phyloP scores from a whole-genome alignment of 2,329 filamentous ascomycete species.

The Colletotrichum scovillei region DNA sequence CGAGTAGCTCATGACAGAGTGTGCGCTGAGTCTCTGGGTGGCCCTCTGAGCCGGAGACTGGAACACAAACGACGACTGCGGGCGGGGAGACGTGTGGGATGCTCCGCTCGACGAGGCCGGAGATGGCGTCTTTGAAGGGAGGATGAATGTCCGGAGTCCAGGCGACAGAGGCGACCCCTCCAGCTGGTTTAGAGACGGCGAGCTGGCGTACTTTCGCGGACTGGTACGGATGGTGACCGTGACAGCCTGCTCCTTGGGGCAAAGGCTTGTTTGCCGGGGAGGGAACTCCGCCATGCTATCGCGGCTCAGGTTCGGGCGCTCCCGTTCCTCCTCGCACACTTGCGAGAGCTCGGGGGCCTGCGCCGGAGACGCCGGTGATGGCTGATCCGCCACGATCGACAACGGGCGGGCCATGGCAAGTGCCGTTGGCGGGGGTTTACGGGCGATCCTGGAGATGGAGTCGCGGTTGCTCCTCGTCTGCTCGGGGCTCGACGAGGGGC shows the following conservation, averaged over 20 bases:
- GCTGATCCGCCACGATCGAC: constrained; percentile 66
- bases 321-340: not conserved
- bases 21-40: constrained; percentile 38
- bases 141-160: constrained; percentile 37
- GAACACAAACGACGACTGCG: constrained; percentile 48
- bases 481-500: constrained; percentile 39
- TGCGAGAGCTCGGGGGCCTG: constrained; percentile 3
- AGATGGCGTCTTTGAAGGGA: constrained; percentile 9
- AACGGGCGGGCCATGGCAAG: constrained; percentile 62
- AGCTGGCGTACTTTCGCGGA: constrained; percentile 46
- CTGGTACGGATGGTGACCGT: constrained; percentile 34
- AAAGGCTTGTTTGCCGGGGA: constrained; percentile 37
- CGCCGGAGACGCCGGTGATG: constrained; percentile 57
- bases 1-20: constrained; percentile 11
- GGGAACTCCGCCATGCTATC: constrained; percentile 5
- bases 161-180: constrained; percentile 37
- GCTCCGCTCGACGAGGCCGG: constrained; percentile 38
- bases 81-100: constrained; percentile 39
- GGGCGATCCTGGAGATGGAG: constrained; percentile 39
- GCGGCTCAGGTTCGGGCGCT: not conserved
- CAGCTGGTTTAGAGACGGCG: constrained; percentile 44
- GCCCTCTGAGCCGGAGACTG: constrained; percentile 36
- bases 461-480: constrained; percentile 38
- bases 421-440: constrained; percentile 57
- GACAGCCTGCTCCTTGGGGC: constrained; percentile 4